Base-by-base conservation (phyloP, 202 grass and related monocot genomes). In the Carex arenaria region DNA sequence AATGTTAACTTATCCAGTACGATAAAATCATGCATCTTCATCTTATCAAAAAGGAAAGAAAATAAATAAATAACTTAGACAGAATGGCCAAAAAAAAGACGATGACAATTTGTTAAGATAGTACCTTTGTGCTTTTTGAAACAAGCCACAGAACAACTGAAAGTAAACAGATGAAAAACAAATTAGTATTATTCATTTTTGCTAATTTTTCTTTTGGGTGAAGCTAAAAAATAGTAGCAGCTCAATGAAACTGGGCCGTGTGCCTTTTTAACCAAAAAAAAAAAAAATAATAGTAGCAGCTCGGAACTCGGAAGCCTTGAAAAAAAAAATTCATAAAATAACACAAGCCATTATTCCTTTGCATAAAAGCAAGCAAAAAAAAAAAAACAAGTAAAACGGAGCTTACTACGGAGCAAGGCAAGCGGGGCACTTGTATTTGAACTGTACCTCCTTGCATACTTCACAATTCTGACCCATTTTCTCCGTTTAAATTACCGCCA, bases 51-150 rank as follows among this genome's bases (percentile, higher is more conserved):
- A 40, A 17, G 70, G 36, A 14, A 68, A 68, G 13, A 67, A 26
- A 30, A 28, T 34, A 71, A 36, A 43, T 9, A 38, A 43, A 40
- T 42, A 19, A 1, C 67, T 73, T 12, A 74, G 22, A 72, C 43
- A 77, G 11, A 63, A 42, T 63, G 8, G 6, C 76, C 22, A 54
- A 53, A 18, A 49, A 49, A 49, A 30, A 80, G 42, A 63, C 8
- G 20, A 60, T 75, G n/a, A 61, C 11, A 43, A 28, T 47, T 74
- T 70, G 5, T 60, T 15, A 80, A 42, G 64, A 6, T 80, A 69
- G 22, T 89, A 98, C 95, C 95, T 94, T 94, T 98, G 84, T 98
- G 95, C 66, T 91, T 94, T 83, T 94, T 98, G 72, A 94, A 98
- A 86, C 95, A 98, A 75, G 61, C 66, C 82, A 98, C 89, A 1